Evolutionary conservation across 2,329 filamentous ascomycete species (phyloP).

Genomic region (Aspergillus oerlinghausenensis): DNA sequence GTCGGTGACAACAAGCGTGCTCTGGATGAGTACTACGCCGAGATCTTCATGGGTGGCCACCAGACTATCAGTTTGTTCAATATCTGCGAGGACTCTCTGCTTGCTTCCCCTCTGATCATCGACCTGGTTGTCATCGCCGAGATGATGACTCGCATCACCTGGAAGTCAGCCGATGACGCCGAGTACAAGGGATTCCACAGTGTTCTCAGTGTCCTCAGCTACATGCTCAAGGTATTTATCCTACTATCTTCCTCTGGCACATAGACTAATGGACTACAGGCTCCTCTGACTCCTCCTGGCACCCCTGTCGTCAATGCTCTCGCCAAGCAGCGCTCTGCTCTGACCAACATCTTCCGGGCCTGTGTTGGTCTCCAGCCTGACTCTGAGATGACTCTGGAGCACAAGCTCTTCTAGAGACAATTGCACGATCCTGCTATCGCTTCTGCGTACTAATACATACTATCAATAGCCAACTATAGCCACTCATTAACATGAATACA

Average conservation of each 20-base stretch:
- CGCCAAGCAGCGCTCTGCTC: slow-evolving; percentile 87
- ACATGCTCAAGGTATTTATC: slow-evolving; percentile 73
- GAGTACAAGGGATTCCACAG: slow-evolving; percentile 94
- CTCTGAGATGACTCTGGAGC: slow-evolving; percentile 97
- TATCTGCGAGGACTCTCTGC: slow-evolving; percentile 95
- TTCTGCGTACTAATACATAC: too few species aligned
- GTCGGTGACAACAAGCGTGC: slow-evolving; percentile 99
- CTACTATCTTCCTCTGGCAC: too few species aligned
- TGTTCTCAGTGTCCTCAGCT: slow-evolving; percentile 93
- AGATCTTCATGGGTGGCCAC: slow-evolving; percentile 98
- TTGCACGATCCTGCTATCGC: too few species aligned
- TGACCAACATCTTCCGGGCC: slow-evolving; percentile 98
- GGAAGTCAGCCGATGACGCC: slow-evolving; percentile 63
- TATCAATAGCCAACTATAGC: slow-evolving; percentile 22
- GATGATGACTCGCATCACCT: slow-evolving; percentile 98
- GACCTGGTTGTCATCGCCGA: slow-evolving; percentile 89
- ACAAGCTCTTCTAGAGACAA: slow-evolving; percentile 73
- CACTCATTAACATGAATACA: slow-evolving; percentile 20
- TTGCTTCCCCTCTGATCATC: slow-evolving; percentile 95
- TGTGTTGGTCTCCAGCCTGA: slow-evolving; percentile 95
- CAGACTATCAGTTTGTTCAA: slow-evolving; percentile 99
- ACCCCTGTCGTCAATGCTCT: slow-evolving; percentile 94
- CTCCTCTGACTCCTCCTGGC: slow-evolving; percentile 86
- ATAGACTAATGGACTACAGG: slow-evolving; percentile 46
- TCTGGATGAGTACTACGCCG: slow-evolving; percentile 96